Conservation (phyloP, 2,329 filamentous ascomycete species). For the Aspergillus ustus region DNA sequence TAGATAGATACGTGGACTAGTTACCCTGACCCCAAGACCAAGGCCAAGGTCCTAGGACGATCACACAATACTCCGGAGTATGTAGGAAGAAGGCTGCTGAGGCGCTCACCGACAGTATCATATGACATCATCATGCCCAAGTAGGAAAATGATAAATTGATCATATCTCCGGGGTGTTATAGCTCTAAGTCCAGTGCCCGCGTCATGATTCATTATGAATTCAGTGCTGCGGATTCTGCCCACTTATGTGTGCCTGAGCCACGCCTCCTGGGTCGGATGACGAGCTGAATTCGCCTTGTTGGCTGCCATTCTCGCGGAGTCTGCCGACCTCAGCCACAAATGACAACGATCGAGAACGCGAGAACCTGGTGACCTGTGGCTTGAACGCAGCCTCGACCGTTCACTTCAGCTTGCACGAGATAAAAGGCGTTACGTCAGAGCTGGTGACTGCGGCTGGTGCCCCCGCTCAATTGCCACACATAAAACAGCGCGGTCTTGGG, state of each 20-base stretch:
- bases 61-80: neutral
- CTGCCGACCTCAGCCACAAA: conserved; percentile 4
- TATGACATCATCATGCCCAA: neutral
- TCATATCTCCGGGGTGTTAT: neutral
- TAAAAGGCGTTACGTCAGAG: conserved; percentile 18
- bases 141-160: neutral
- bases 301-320: neutral
- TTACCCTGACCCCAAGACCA: neutral
- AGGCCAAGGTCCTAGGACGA: neutral
- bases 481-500: conserved; percentile 19
- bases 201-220: conserved; percentile 9
- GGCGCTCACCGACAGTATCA: neutral
- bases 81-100: neutral
- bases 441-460: conserved; percentile 12
- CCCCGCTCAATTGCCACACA: conserved; percentile 24
- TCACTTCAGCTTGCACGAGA: neutral
- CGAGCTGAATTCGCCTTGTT: neutral
- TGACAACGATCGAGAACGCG: neutral
- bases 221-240: conserved; percentile 3
- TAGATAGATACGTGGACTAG: neutral
- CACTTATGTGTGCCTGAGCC: neutral
- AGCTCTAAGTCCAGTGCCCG: neutral
- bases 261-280: conserved; percentile 3
- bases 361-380: neutral
- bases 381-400: neutral